phyloP scores from a whole-genome alignment of 73 alveolate genomes.

The Blepharisma japonicum region DNA sequence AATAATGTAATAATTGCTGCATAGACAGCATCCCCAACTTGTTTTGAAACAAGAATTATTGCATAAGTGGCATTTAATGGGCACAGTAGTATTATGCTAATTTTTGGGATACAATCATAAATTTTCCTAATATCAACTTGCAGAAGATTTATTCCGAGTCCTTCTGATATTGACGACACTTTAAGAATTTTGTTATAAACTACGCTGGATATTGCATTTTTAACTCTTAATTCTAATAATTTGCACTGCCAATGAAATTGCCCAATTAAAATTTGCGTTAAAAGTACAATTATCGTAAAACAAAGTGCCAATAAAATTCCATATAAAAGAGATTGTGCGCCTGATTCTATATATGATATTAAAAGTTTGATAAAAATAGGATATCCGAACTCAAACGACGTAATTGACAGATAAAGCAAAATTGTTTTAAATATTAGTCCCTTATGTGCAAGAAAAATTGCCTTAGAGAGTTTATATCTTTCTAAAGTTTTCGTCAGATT shows the following conservation, averaged over 20 bases:
- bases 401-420: not conserved
- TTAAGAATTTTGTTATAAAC: constrained; percentile 18
- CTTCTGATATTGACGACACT: not conserved
- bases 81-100: not conserved
- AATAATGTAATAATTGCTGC: not conserved
- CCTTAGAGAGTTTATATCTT: not conserved
- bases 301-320: not conserved
- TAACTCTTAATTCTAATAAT: constrained; percentile 4
- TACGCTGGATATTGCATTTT: not conserved
- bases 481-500: not conserved
- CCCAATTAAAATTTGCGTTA: not conserved
- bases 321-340: not conserved
- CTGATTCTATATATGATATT: not conserved
- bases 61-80: not conserved
- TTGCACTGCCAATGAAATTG: not conserved
- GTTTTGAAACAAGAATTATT: not conserved
- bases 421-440: not conserved
- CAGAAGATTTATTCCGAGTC: constrained; percentile 13
- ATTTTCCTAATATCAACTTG: constrained; percentile 25
- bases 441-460: not conserved
- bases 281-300: not conserved
- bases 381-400: not conserved
- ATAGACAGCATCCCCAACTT: constrained; percentile 26
- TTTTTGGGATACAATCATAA: not conserved
- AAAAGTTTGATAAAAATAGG: constrained; percentile 24